Conservation (phyloP, 768 basidiomycete genomes). For the Asterophora parasitica region DNA sequence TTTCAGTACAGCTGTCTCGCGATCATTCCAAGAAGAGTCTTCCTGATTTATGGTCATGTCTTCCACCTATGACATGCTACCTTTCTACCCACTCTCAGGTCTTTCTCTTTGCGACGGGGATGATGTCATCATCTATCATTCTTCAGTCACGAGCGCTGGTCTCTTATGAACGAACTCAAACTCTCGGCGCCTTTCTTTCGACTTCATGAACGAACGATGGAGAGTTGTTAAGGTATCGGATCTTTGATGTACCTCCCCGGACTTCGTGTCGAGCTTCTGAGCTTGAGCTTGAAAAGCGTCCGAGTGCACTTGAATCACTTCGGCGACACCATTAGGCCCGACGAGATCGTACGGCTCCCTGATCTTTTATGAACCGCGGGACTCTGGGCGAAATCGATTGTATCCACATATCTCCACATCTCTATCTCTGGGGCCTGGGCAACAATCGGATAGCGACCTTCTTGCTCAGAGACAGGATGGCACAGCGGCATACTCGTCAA, state of each 20-base stretch:
- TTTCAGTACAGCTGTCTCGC: constrained; percentile 9
- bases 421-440: not conserved
- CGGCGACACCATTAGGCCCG: not conserved
- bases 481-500: constrained; percentile 1
- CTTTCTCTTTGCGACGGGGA: not conserved
- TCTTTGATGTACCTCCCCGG: constrained; percentile 5
- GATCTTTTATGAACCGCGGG: not conserved
- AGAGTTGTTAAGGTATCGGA: constrained; percentile 4
- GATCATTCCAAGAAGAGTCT: constrained; percentile 7
- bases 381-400: not conserved
- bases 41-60: constrained; percentile 7
- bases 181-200: constrained; percentile 2
- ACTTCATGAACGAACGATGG: not conserved
- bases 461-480: not conserved
- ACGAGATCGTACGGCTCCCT: not conserved
- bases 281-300: not conserved
- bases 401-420: not conserved
- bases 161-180: not conserved
- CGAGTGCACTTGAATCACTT: not conserved
- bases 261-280: not conserved
- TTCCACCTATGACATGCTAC: constrained; percentile 7
- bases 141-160: not conserved
- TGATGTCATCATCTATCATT: not conserved
- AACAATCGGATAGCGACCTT: not conserved
- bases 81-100: constrained; percentile 1